A percentile compares a stretch with the other conserved stretches of the same genome.
Conservation (phyloP, 805 yeast genomes). For the Hemisphaericaspora nanyangensis region DNA sequence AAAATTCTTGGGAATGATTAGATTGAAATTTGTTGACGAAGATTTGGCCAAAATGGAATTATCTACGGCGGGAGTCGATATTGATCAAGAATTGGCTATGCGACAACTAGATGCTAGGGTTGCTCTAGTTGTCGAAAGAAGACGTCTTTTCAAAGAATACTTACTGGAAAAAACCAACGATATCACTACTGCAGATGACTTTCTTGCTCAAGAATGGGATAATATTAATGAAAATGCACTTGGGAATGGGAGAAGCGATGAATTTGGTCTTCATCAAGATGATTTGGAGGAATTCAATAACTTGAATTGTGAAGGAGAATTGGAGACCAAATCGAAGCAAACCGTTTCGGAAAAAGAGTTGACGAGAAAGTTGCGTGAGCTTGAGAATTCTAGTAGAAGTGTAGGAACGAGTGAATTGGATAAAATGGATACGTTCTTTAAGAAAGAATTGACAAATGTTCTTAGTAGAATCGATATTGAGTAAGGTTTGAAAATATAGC, state of each 20-base stretch:
- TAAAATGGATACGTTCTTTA: conserved; percentile 18
- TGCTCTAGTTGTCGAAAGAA: conserved; percentile 30
- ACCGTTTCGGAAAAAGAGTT: conserved; percentile 9
- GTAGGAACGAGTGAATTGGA: conserved; percentile 29
- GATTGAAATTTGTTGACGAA: conserved; percentile 50
- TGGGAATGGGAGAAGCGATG: conserved; percentile 19
- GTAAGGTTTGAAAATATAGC: too few relatives aligned
- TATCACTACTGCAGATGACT: conserved; percentile 12
- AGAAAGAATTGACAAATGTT: conserved; percentile 8
- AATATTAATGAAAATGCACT: conserved; percentile 33
- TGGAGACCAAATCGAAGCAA: conserved; percentile 6
- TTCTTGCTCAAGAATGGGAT: conserved; percentile 42
- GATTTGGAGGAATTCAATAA: conserved; percentile 45
- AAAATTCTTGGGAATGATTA: conserved; percentile 56
- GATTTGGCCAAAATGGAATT: conserved; percentile 33
- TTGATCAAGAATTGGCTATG: conserved; percentile 31
- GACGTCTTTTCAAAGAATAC: conserved; percentile 35
- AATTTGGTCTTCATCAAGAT: conserved; percentile 36
- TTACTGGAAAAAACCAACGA: conserved; percentile 19
- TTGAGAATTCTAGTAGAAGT: conserved; percentile 12
- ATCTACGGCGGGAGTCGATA: conserved; percentile 19
- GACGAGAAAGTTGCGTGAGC: conserved; percentile 9
- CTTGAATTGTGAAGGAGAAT: conserved; percentile 16
- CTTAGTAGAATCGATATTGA: conserved; percentile 1
- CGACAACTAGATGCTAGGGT: conserved; percentile 41